Conservation (phyloP, 441 rosid species). For the Populus hybrid region DNA sequence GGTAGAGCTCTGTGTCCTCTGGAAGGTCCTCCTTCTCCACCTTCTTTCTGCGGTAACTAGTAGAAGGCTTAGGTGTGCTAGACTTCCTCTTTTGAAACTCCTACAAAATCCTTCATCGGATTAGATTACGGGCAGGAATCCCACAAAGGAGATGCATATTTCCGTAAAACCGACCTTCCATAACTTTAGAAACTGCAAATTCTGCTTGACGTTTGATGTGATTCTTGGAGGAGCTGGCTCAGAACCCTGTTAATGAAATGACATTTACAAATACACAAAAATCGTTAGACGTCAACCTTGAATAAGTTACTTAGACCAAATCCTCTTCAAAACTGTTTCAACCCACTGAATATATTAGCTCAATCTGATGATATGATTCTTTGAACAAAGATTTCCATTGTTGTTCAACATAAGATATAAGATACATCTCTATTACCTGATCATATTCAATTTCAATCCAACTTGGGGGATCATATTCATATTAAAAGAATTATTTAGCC, state of each 20-base stretch:
- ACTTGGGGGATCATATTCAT: not conserved
- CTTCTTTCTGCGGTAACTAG: slow-evolving; percentile 85
- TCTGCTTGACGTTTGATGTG: slow-evolving; percentile 88
- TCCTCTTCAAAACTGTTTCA: not conserved
- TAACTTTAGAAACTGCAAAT: slow-evolving; percentile 64
- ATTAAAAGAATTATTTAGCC: not conserved
- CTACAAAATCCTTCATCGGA: slow-evolving; percentile 27
- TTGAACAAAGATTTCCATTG: not conserved
- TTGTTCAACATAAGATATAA: not conserved
- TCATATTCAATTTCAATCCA: not conserved
- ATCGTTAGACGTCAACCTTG: too few relatives aligned
- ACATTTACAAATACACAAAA: not conserved
- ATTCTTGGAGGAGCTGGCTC: slow-evolving; percentile 73
- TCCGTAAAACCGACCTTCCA: slow-evolving; percentile 56
- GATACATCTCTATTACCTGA: not conserved
- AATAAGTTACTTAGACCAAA: not conserved
- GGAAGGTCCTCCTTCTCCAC: slow-evolving; percentile 66
- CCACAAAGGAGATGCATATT: not conserved
- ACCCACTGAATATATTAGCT: not conserved
- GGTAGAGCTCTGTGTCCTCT: slow-evolving; percentile 58
- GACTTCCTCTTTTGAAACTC: slow-evolving; percentile 63
- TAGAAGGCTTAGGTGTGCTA: slow-evolving; percentile 62
- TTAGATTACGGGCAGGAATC: slow-evolving; percentile 9
- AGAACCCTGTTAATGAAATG: slow-evolving; percentile 44
- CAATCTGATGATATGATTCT: not conserved